Percentiles rank a stretch among this genome's conserved stretches.
Evolutionary conservation across 495 filamentous ascomycete species (phyloP).

Genomic region (Daldinia caldariorum): DNA sequence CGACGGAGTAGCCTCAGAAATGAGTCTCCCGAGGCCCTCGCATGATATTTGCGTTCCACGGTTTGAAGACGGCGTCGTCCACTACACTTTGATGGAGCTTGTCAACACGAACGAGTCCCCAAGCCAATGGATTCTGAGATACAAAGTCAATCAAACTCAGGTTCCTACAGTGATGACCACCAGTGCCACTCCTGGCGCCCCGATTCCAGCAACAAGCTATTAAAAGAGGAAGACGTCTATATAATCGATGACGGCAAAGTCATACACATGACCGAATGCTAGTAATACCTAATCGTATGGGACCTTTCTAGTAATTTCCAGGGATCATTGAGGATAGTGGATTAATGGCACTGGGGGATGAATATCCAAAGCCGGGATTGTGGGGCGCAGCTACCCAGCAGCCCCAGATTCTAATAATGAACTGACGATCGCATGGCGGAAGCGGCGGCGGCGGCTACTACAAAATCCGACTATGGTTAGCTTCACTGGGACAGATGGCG

Average conservation of each 20-base stretch:
- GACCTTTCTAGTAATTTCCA: slow-evolving; percentile 17
- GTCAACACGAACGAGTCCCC: slow-evolving; percentile 45
- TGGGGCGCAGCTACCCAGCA: slow-evolving; percentile 28
- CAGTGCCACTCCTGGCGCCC: slow-evolving; percentile 50
- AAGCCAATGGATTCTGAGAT: slow-evolving; percentile 48
- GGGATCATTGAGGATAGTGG: slow-evolving; percentile 18
- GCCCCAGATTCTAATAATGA: slow-evolving; percentile 27
- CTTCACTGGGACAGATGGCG: slow-evolving; percentile 8
- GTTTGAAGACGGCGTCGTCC: slow-evolving; percentile 54
- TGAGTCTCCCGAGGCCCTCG: slow-evolving; percentile 43
- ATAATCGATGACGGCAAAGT: slow-evolving; percentile 7
- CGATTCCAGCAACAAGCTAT: slow-evolving; percentile 33
- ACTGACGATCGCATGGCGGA: slow-evolving; percentile 38
- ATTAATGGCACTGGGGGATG: slow-evolving; percentile 29
- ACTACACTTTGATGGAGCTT: slow-evolving; percentile 59
- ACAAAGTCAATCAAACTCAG: slow-evolving; percentile 44
- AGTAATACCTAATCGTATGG: slow-evolving; percentile 6
- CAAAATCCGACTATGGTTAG: slow-evolving; percentile 21
- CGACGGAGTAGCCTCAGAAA: slow-evolving; percentile 44
- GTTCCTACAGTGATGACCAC: slow-evolving; percentile 48
- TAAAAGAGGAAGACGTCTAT: slow-evolving; percentile 15
- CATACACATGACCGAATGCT: slow-evolving; percentile 6
- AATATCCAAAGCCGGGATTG: slow-evolving; percentile 23
- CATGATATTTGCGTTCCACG: slow-evolving; percentile 55
- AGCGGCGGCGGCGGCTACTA: slow-evolving; percentile 27